These are phyloP conservation scores for Hanseniaspora mollemarum DNA, from an alignment of 805 yeast species.

Conservation along the genomic window DNA sequence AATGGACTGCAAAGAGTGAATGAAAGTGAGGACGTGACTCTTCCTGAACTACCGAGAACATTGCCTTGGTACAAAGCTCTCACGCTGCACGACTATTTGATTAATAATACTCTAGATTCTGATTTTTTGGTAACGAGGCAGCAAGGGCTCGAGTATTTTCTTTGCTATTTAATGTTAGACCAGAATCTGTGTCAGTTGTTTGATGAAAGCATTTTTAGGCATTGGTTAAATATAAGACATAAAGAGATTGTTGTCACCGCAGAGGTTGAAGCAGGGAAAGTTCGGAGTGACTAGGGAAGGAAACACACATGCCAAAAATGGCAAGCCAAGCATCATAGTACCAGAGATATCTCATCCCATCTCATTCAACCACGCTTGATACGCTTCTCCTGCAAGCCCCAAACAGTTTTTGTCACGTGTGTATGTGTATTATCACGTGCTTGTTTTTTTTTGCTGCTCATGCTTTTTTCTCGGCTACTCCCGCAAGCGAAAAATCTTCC, in stretches of 20 bases:
- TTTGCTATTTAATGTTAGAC: slow-evolving; percentile 43
- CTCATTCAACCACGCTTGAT: too few species aligned
- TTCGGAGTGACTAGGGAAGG: too few species aligned
- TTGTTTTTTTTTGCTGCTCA: too few species aligned
- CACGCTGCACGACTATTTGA: slow-evolving; percentile 20
- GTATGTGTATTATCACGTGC: too few species aligned
- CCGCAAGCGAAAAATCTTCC: background rate
- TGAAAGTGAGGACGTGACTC: slow-evolving; percentile 20
- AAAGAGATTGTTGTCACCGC: background rate
- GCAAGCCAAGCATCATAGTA: too few species aligned
- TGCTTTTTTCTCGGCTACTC: too few species aligned
- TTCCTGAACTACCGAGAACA: slow-evolving; percentile 45
- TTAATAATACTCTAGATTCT: slow-evolving; percentile 30
- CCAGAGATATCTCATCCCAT: too few species aligned
- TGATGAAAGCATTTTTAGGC: slow-evolving; percentile 27
- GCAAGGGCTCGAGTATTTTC: slow-evolving; percentile 48
- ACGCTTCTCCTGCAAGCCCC: background rate
- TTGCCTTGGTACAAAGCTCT: slow-evolving; percentile 31
- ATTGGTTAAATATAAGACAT: slow-evolving; percentile 20
- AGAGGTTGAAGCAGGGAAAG: background rate
- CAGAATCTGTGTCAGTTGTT: slow-evolving; percentile 33
- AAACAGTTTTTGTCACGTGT: background rate
- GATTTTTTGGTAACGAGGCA: slow-evolving; percentile 45
- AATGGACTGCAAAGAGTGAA: background rate
- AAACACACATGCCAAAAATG: too few species aligned